A percentile compares a stretch with the other conserved stretches of the same genome.
phyloP scores from a whole-genome alignment of 139 green algal species.

The Picochlorum sp. region DNA sequence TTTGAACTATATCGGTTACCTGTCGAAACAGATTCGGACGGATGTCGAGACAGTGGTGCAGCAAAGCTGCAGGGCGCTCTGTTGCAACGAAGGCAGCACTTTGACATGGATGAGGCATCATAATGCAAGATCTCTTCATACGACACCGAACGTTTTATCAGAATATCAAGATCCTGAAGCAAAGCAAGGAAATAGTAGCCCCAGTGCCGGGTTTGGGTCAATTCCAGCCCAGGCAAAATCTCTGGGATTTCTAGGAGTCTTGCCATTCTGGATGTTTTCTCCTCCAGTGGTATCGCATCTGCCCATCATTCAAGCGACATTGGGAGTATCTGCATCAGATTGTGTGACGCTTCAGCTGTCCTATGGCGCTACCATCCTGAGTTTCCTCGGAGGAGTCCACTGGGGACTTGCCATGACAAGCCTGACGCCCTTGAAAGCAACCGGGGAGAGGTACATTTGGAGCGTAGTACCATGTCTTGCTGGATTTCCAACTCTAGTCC shows the following conservation, averaged over 20 bases:
- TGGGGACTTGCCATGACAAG: slow-evolving; percentile 75
- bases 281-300: neutral
- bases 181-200: no score
- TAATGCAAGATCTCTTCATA: no score
- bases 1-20: no score
- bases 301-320: no score
- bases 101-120: no score
- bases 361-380: slow-evolving; percentile 73
- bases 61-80: no score
- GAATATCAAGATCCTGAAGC: no score
- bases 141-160: no score
- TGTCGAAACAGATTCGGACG: no score
- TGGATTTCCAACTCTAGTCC: slow-evolving; percentile 60
- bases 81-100: no score
- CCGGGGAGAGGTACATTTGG: slow-evolving; percentile 60
- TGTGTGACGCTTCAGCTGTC: slow-evolving; percentile 39
- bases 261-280: slow-evolving; percentile 2
- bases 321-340: neutral
- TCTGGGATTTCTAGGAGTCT: slow-evolving; percentile 5
- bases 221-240: slow-evolving; percentile 8
- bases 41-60: no score
- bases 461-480: slow-evolving; percentile 69
- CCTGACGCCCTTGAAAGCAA: slow-evolving; percentile 1
- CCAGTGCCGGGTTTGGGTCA: no score
- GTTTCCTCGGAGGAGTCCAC: slow-evolving; percentile 85